phyloP scores from a whole-genome alignment of 768 basidiomycete genomes.

The Tulasnella sp. region DNA sequence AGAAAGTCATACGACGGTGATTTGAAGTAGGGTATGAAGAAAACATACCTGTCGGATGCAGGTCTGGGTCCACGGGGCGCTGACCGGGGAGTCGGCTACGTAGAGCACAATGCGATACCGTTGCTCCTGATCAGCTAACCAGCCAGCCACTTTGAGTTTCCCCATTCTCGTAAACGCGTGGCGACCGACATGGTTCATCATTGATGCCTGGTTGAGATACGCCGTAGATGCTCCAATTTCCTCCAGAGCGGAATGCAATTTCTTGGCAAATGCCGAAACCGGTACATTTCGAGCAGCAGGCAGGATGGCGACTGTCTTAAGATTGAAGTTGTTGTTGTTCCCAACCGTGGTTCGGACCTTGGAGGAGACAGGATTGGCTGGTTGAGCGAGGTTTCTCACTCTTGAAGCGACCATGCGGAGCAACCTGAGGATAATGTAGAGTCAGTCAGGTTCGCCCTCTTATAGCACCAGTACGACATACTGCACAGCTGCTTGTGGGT shows the following conservation, averaged over 20 bases:
- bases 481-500: slow-evolving; percentile 81
- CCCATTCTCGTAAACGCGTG: slow-evolving; percentile 97
- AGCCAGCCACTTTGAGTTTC: slow-evolving; percentile 87
- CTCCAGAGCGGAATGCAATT: slow-evolving; percentile 80
- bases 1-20: not conserved
- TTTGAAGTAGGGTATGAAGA: not conserved
- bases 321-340: slow-evolving; percentile 65
- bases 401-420: slow-evolving; percentile 87
- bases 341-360: slow-evolving; percentile 35
- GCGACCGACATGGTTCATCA: slow-evolving; percentile 83
- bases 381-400: slow-evolving; percentile 70
- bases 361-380: slow-evolving; percentile 29
- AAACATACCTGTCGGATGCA: slow-evolving; percentile 80
- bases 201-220: slow-evolving; percentile 87
- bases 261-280: slow-evolving; percentile 80
- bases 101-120: slow-evolving; percentile 89
- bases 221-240: slow-evolving; percentile 89
- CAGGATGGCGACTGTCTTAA: slow-evolving; percentile 90
- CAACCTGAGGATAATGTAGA: slow-evolving; percentile 44
- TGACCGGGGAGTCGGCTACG: slow-evolving; percentile 91
- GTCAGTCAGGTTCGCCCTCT: not conserved
- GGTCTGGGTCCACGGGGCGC: slow-evolving; percentile 95
- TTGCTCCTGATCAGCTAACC: slow-evolving; percentile 95
- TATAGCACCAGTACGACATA: slow-evolving; percentile 31
- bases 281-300: slow-evolving; percentile 84